Percentiles rank a stretch among this genome's conserved stretches.
Evolutionary conservation across 2,329 filamentous ascomycete species (phyloP).

Genomic region (Trichoderma aggressivum): DNA sequence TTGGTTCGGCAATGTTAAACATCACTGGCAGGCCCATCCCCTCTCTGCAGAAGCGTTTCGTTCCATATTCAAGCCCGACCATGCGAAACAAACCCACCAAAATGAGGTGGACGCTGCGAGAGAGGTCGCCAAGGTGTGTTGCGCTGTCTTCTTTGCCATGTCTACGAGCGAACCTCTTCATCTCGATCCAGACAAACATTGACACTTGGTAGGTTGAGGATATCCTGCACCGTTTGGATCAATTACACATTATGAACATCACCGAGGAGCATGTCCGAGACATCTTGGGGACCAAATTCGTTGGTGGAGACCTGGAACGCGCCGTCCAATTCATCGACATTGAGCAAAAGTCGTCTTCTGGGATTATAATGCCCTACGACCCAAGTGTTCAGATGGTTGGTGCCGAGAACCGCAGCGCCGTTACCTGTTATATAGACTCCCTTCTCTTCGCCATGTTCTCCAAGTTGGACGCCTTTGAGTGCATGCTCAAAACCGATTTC

Average conservation of each 20-base stretch:
- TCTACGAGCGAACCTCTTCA: not conserved
- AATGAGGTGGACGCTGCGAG: slow-evolving; percentile 23
- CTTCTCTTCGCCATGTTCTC: slow-evolving; percentile 96
- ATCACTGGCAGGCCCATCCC: slow-evolving; percentile 45
- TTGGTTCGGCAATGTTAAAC: slow-evolving; percentile 18
- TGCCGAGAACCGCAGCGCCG: slow-evolving; percentile 77
- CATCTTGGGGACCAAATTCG: slow-evolving; percentile 59
- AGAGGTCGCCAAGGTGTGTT: slow-evolving; percentile 39
- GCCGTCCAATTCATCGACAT: slow-evolving; percentile 74
- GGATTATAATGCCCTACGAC: slow-evolving; percentile 72
- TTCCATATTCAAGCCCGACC: slow-evolving; percentile 61
- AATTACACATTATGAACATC: slow-evolving; percentile 45
- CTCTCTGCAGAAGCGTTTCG: slow-evolving; percentile 57
- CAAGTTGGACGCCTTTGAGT: slow-evolving; percentile 84
- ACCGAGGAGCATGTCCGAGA: slow-evolving; percentile 56
- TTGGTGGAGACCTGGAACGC: slow-evolving; percentile 67
- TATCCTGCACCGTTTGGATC: slow-evolving; percentile 39
- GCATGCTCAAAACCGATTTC: slow-evolving; percentile 79
- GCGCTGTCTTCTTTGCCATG: not conserved
- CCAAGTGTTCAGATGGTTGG: slow-evolving; percentile 71
- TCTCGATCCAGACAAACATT: not conserved
- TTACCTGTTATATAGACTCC: slow-evolving; percentile 94
- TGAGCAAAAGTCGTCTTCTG: slow-evolving; percentile 76
- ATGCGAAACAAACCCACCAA: slow-evolving; percentile 44
- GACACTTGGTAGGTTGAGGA: slow-evolving; percentile 38